These are phyloP conservation scores for Ramaria rubella DNA, from an alignment of 768 basidiomycete species.

Conservation along the genomic window DNA sequence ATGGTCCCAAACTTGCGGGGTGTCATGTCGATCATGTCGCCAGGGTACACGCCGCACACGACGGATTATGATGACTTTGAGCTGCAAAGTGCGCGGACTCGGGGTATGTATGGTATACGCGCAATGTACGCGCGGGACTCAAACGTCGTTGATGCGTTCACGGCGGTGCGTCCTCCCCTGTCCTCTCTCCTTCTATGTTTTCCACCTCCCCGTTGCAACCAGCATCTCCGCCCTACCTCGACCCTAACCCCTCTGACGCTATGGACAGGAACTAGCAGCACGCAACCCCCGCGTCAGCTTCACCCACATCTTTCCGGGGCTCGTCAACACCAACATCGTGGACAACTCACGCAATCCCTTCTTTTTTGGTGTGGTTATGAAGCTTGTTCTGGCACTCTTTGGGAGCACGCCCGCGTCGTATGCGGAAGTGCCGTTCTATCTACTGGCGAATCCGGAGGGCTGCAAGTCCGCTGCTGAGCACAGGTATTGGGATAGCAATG, in stretches of 20 bases:
- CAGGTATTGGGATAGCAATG: not conserved
- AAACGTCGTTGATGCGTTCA: not conserved
- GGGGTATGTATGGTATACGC: not conserved
- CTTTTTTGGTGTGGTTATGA: not conserved
- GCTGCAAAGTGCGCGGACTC: not conserved
- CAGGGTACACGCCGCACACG: not conserved
- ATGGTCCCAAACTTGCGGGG: constrained; percentile 2
- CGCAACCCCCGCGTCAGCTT: constrained; percentile 38
- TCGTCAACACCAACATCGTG: constrained; percentile 31
- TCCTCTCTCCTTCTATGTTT: not conserved
- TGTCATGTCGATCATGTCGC: constrained; percentile 8
- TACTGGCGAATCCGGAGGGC: constrained; percentile 1
- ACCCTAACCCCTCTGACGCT: too few species aligned
- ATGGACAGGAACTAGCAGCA: constrained; percentile 34
- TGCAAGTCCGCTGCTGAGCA: not conserved
- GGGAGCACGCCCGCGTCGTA: not conserved
- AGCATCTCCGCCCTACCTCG: too few species aligned
- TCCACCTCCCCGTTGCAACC: too few species aligned
- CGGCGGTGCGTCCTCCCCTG: not conserved
- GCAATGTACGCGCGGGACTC: constrained; percentile 1
- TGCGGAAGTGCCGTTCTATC: constrained; percentile 10
- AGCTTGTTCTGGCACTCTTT: not conserved
- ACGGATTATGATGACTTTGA: constrained; percentile 6
- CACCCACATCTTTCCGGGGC: constrained; percentile 38
- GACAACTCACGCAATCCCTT: constrained; percentile 20